Conservation (phyloP, 768 basidiomycete genomes). For the Amanita rubescens region DNA sequence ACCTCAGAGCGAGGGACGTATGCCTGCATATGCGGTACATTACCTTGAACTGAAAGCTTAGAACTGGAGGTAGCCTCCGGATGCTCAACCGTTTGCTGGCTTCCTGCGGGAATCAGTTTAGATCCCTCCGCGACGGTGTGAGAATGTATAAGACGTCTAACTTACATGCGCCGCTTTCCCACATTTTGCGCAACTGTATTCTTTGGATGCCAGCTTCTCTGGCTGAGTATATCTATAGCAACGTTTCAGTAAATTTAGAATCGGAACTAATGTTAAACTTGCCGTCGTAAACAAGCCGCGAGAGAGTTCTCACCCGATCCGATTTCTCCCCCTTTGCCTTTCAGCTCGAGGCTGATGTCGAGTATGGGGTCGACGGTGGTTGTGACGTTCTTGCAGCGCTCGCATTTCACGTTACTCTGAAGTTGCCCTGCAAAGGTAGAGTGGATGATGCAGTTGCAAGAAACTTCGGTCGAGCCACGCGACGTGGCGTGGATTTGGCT, state of each 20-base stretch:
- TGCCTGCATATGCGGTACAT: background rate
- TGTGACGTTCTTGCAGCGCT: conserved; percentile 71
- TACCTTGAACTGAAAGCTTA: conserved; percentile 95
- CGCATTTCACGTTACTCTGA: conserved; percentile 86
- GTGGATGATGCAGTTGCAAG: conserved; percentile 89
- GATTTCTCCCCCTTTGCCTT: conserved; percentile 24
- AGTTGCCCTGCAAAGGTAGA: conserved; percentile 82
- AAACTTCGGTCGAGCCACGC: conserved; percentile 64
- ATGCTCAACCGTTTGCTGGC: conserved; percentile 84
- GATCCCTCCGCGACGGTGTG: background rate
- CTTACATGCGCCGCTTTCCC: conserved; percentile 57
- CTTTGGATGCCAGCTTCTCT: conserved; percentile 76
- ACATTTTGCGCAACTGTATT: conserved; percentile 82
- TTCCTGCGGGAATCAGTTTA: conserved; percentile 34
- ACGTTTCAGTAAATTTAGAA: conserved; percentile 5
- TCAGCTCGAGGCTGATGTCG: conserved; percentile 84
- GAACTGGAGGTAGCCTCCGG: conserved; percentile 76
- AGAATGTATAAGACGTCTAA: conserved; percentile 17
- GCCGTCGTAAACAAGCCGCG: conserved; percentile 70
- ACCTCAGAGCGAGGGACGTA: background rate
- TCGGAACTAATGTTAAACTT: conserved; percentile 12
- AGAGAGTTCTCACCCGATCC: conserved; percentile 55
- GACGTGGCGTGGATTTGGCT: conserved; percentile 84
- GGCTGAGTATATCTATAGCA: conserved; percentile 73
- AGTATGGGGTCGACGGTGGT: conserved; percentile 84